Conservation (phyloP, 108 stramenopile genomes). For the Nannochloropsis gaditana region DNA sequence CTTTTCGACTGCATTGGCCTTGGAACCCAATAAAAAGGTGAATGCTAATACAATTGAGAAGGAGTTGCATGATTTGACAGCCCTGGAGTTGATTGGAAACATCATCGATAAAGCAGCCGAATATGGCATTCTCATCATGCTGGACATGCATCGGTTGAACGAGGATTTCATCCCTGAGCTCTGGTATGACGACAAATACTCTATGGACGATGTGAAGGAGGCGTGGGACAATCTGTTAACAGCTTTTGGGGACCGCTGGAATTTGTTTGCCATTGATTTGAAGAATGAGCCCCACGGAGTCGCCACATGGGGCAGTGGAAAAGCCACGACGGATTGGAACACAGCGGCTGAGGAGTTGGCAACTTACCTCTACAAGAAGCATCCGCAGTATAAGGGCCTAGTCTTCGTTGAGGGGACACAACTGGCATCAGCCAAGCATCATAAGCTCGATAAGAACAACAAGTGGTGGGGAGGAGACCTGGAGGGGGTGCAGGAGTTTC, state of each 20-base stretch:
- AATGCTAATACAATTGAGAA: background rate
- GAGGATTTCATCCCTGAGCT: background rate
- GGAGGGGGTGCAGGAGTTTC: background rate
- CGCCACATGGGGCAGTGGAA: conserved; percentile 26
- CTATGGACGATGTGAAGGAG: background rate
- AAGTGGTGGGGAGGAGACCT: conserved; percentile 7
- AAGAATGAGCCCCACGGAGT: conserved; percentile 26
- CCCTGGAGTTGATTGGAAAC: background rate
- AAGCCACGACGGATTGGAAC: background rate
- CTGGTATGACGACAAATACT: conserved; percentile 15
- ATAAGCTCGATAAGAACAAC: conserved; percentile 12
- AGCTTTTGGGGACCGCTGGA: conserved; percentile 10
- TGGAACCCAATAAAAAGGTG: conserved; percentile 7
- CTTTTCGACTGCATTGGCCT: background rate
- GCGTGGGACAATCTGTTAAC: background rate
- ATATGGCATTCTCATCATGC: conserved; percentile 26
- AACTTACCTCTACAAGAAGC: background rate
- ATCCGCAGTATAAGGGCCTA: background rate
- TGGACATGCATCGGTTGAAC: conserved; percentile 25
- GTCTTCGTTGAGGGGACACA: background rate
- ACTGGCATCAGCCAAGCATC: background rate
- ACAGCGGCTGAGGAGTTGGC: background rate
- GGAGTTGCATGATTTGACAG: conserved; percentile 13
- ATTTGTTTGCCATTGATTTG: conserved; percentile 24
- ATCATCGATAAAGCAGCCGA: conserved; percentile 25